These are phyloP conservation scores for Takashimella tepidaria DNA, from an alignment of 1,284 basidiomycete genomes.

Conservation along the genomic window DNA sequence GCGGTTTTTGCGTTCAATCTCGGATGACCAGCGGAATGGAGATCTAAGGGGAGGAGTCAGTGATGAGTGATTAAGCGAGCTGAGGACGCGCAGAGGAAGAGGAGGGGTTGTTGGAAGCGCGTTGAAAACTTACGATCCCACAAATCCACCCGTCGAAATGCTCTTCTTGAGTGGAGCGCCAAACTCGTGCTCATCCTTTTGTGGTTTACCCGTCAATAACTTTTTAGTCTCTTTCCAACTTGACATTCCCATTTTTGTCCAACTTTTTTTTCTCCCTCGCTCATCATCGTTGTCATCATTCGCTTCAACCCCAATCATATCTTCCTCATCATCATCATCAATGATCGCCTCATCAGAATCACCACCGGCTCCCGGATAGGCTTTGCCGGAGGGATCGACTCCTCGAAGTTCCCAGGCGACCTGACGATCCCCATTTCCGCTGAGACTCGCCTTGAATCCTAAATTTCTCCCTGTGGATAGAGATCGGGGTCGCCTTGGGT, in stretches of 20 bases:
- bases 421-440: slow-evolving; percentile 13
- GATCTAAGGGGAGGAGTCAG: slow-evolving; percentile 20
- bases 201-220: slow-evolving; percentile 30
- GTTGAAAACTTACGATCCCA: slow-evolving; percentile 35
- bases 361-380: slow-evolving; percentile 13
- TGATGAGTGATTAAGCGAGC: neutral
- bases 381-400: neutral
- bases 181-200: slow-evolving; percentile 22
- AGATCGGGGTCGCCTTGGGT: slow-evolving; percentile 40
- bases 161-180: slow-evolving; percentile 45
- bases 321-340: slow-evolving; percentile 5
- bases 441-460: slow-evolving; percentile 11
- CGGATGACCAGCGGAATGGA: slow-evolving; percentile 35
- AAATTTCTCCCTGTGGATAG: slow-evolving; percentile 42
- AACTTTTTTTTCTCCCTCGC: slow-evolving; percentile 17
- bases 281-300: slow-evolving; percentile 11
- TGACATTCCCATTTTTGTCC: slow-evolving; percentile 15
- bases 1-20: slow-evolving; percentile 27
- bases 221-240: slow-evolving; percentile 43
- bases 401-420: neutral
- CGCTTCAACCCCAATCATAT: slow-evolving; percentile 7
- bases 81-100: neutral
- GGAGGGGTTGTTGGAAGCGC: neutral
- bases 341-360: slow-evolving; percentile 12
- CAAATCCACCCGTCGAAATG: slow-evolving; percentile 37